phyloP scores from a whole-genome alignment of 768 basidiomycete genomes.

The Lepiota brunneoincarnata region DNA sequence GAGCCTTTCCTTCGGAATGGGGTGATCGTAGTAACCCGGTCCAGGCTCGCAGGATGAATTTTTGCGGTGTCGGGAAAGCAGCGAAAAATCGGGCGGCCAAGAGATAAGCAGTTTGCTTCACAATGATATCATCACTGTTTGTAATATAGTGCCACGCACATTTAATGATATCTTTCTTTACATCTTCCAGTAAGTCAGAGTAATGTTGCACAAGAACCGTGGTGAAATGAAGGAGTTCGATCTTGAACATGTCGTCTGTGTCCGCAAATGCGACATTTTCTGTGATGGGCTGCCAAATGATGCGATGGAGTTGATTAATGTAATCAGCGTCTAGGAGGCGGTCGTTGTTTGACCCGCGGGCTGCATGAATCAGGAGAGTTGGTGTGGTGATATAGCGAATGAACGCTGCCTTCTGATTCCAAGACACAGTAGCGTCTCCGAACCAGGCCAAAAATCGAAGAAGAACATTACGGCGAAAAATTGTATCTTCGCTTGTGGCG shows the following conservation, averaged over 20 bases:
- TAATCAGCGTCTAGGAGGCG: constrained; percentile 73
- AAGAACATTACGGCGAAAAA: constrained; percentile 79
- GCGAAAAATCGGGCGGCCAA: constrained; percentile 91
- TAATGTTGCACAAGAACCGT: constrained; percentile 87
- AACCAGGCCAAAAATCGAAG: constrained; percentile 88
- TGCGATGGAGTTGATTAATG: constrained; percentile 62
- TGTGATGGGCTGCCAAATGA: constrained; percentile 81
- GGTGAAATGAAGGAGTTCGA: constrained; percentile 89
- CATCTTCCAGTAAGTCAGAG: constrained; percentile 72
- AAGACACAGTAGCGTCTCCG: constrained; percentile 55
- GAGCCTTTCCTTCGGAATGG: constrained; percentile 64
- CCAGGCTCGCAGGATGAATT: constrained; percentile 92
- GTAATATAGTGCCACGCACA: constrained; percentile 89
- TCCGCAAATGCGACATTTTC: constrained; percentile 49
- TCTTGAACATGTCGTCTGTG: constrained; percentile 82
- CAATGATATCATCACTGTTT: constrained; percentile 76
- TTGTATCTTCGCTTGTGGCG: constrained; percentile 63
- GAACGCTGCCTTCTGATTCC: constrained; percentile 76
- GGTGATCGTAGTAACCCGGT: constrained; percentile 81
- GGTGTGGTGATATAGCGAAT: constrained; percentile 87
- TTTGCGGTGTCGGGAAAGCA: constrained; percentile 82
- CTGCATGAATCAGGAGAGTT: constrained; percentile 75
- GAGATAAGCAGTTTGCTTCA: constrained; percentile 90
- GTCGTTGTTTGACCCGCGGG: constrained; percentile 45
- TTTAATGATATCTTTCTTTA: constrained; percentile 89